These are phyloP conservation scores for Candida frijolesensis DNA, from an alignment of 1,139 yeast species.

Conservation along the genomic window DNA sequence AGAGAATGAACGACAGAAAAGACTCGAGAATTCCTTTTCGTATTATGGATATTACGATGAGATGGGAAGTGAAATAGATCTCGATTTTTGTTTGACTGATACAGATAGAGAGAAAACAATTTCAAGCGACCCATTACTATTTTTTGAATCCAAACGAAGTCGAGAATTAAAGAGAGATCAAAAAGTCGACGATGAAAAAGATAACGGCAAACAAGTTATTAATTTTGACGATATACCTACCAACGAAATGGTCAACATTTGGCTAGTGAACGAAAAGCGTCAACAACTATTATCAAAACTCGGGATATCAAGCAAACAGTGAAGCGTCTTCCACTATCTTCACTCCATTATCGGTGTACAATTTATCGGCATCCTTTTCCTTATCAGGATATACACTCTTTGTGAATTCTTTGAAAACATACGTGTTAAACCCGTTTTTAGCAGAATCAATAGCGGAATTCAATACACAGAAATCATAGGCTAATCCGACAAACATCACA, in stretches of 20 bases:
- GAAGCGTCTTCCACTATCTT: conserved; percentile 18
- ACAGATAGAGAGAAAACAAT: not conserved
- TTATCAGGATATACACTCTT: conserved; percentile 39
- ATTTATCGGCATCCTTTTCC: conserved; percentile 26
- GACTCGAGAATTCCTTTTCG: conserved; percentile 18
- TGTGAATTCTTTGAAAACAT: conserved; percentile 56
- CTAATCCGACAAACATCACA: conserved; percentile 79
- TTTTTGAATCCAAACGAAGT: conserved; percentile 26
- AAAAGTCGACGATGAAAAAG: not conserved
- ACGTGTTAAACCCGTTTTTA: conserved; percentile 60
- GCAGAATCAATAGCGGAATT: conserved; percentile 74
- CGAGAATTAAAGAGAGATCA: conserved; percentile 4
- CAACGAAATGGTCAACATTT: conserved; percentile 42
- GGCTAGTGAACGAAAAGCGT: conserved; percentile 49
- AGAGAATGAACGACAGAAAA: conserved; percentile 17
- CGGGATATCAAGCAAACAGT: conserved; percentile 12
- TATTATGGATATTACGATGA: conserved; percentile 54
- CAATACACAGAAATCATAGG: conserved; percentile 83
- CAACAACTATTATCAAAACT: conserved; percentile 42
- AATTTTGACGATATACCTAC: conserved; percentile 31
- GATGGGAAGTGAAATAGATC: not conserved
- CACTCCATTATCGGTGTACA: conserved; percentile 33
- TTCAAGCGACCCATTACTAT: conserved; percentile 17
- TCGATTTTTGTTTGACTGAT: too few relatives aligned
- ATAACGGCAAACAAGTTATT: not conserved